Conservation (phyloP, 2,329 filamentous ascomycete species). For the Diaporthe eres region DNA sequence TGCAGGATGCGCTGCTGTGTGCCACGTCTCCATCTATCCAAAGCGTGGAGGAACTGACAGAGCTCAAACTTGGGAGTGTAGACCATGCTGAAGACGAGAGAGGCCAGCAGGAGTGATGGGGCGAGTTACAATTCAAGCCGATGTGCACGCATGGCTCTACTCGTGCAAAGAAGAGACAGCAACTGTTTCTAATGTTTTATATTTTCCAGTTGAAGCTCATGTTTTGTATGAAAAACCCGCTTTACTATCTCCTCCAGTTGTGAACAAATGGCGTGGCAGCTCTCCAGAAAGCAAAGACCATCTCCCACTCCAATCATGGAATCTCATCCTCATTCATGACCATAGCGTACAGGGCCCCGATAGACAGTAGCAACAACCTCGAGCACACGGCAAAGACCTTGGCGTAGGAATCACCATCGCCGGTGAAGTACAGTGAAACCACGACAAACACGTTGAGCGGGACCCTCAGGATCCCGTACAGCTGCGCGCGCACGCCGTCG, state of each 20-base stretch:
- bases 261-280: too few species aligned
- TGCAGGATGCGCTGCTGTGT: not conserved
- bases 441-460: constrained; percentile 72
- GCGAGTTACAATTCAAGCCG: too few species aligned
- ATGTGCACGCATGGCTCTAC: not conserved
- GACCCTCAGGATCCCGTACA: constrained; percentile 68
- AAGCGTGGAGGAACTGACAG: not conserved
- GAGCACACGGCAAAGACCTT: constrained; percentile 52
- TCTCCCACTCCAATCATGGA: constrained; percentile 33
- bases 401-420: constrained; percentile 47
- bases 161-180: not conserved
- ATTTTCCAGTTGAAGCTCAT: not conserved
- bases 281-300: not conserved
- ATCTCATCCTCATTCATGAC: constrained; percentile 44
- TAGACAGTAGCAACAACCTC: constrained; percentile 49
- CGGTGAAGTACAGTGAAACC: constrained; percentile 58
- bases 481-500: constrained; percentile 65
- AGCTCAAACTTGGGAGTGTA: too few species aligned
- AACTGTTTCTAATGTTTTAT: too few species aligned
- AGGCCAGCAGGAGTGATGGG: not conserved
- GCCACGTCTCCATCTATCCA: too few species aligned
- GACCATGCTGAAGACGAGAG: not conserved
- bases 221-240: not conserved
- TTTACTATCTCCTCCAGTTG: not conserved
- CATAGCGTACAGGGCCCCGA: constrained; percentile 48